Base-by-base conservation (phyloP, 1,284 basidiomycete species). In the Irpex sp. region DNA sequence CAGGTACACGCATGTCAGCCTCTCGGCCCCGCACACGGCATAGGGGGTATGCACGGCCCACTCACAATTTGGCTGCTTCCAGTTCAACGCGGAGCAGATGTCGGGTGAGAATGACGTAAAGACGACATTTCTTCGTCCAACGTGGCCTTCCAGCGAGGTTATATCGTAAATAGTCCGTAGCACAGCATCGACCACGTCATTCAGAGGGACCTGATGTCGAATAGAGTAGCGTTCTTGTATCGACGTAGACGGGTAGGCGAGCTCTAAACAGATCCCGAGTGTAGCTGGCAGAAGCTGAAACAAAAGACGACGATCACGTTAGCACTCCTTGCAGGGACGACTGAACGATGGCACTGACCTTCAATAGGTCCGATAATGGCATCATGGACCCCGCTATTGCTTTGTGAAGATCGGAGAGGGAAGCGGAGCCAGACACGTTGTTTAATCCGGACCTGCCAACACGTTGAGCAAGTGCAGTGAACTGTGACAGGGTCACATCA, bases 41-140 rank as follows among this genome's bases (percentile, higher is more conserved):
- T 8, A 15, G n/a, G 37, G n/a, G 17, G 13, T n/a, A 47, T n/a
- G 31, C 31, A 13, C 64, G 62, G 57, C 58, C 5, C 54, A 75
- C 85, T 75, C 77, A 92, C 94, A 98, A 76, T 99, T 99, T 15
- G 97, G 97, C 77, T 99, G 97, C 78, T 99, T 99, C 96, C 97
- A 98, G 75, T 99, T 98, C 62, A 99, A 76, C 15, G 92, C 89
- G 2, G 92, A 87, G 75, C 94, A 96, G 2, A 94, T 85, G 69
- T 92, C 90, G 9, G 96, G 93, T 64, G 88, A 90, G 75, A 93
- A 97, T 11, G 94, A 96, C 57, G 89, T 90, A 73, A 98, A 94
- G 11, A 94, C 86, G 63, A 97, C 86, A 70, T 89, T 88, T 60
- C 94, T 82, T 66, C 86, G 84, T 58, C 78, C 77, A 62, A 79